phyloP scores from a whole-genome alignment of 2,329 filamentous ascomycete genomes.

The Biscogniauxia sp. region DNA sequence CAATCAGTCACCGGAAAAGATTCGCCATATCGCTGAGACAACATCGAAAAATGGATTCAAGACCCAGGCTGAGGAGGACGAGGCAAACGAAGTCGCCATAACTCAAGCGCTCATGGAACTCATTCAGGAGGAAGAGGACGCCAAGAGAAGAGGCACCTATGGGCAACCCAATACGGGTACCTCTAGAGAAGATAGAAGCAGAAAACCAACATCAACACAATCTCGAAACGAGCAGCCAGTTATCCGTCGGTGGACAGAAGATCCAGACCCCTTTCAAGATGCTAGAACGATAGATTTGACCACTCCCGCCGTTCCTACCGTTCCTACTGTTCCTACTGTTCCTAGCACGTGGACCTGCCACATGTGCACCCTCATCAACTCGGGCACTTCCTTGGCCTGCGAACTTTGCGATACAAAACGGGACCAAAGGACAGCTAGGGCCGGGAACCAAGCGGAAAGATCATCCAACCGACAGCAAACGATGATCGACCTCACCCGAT shows the following conservation, averaged over 20 bases:
- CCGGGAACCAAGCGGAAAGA: conserved; percentile 14
- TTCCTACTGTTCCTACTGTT: conserved; percentile 4
- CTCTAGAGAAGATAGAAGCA: conserved; percentile 45
- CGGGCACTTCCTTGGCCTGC: conserved; percentile 48
- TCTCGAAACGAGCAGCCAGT: not conserved
- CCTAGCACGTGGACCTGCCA: conserved; percentile 49
- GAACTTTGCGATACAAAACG: conserved; percentile 54
- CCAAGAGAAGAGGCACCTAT: conserved; percentile 54
- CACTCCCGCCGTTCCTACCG: too few species aligned
- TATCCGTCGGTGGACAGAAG: not conserved
- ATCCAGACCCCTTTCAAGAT: not conserved
- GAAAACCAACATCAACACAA: conserved; percentile 4
- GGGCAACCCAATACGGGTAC: conserved; percentile 48
- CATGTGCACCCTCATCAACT: conserved; percentile 58
- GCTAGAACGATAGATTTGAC: not conserved
- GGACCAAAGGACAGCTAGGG: conserved; percentile 27
- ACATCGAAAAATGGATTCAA: conserved; percentile 72
- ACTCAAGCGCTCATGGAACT: conserved; percentile 83
- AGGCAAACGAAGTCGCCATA: conserved; percentile 84
- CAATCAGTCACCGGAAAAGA: conserved; percentile 62
- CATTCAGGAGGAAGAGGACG: conserved; percentile 72
- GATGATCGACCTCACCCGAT: conserved; percentile 23
- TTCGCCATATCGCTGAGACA: conserved; percentile 60
- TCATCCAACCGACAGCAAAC: conserved; percentile 21
- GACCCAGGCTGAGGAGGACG: conserved; percentile 83